Conservation (phyloP, 176 grass and related monocot genomes). For the Areca catechu region DNA sequence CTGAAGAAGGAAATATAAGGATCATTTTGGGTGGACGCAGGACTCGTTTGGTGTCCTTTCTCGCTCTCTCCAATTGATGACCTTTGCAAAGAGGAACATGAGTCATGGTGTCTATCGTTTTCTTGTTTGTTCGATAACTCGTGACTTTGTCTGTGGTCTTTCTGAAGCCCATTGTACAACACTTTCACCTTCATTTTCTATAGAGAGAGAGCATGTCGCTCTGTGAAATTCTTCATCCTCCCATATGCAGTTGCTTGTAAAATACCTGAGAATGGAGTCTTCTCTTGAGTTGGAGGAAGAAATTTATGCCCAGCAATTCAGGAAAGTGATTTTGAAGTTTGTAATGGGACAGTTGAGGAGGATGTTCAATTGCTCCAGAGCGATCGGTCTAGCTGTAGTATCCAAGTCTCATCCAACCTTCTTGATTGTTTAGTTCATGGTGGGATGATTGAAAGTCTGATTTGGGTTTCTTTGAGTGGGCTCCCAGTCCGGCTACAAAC, state of each 20-base stretch:
- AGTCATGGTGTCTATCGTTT: too few species aligned
- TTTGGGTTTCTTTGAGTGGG: conserved; percentile 46
- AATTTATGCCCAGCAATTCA: conserved; percentile 29
- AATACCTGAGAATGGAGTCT: neutral
- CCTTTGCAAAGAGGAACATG: too few species aligned
- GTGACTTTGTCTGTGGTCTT: too few species aligned
- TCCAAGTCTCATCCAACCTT: conserved; percentile 34
- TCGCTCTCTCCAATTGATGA: too few species aligned
- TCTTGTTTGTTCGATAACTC: too few species aligned
- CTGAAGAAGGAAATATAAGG: too few species aligned
- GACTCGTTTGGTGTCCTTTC: too few species aligned
- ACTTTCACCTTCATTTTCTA: too few species aligned
- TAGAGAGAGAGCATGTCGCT: too few species aligned
- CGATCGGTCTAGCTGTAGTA: conserved; percentile 27
- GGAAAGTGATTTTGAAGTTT: conserved; percentile 36
- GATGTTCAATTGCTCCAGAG: conserved; percentile 34
- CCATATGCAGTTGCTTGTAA: neutral
- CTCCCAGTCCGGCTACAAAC: conserved; percentile 39
- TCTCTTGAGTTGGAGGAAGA: conserved; percentile 29
- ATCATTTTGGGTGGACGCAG: too few species aligned
- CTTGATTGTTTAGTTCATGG: conserved; percentile 53
- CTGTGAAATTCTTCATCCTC: neutral
- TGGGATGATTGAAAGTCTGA: conserved; percentile 74
- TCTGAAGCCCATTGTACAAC: too few species aligned
- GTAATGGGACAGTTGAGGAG: conserved; percentile 40